These are phyloP conservation scores for Candida sanyaensis DNA, from an alignment of 1,139 yeast genomes.

Conservation along the genomic window DNA sequence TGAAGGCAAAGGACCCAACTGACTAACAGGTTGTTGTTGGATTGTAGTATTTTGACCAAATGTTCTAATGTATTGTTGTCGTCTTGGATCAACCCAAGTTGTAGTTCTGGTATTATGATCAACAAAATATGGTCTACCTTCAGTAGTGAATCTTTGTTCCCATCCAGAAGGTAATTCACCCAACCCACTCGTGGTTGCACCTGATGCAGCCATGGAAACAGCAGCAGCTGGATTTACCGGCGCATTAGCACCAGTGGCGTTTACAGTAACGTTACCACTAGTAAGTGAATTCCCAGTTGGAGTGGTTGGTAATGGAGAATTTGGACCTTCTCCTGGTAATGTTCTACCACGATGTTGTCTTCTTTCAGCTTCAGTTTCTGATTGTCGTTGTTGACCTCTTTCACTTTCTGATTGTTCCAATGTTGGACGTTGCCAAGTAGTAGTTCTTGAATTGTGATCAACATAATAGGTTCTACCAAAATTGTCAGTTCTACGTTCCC, in stretches of 20 bases:
- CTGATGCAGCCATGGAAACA: constrained; percentile 79
- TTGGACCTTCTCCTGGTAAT: constrained; percentile 71
- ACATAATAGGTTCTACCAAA: constrained; percentile 97
- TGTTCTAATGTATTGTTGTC: constrained; percentile 97
- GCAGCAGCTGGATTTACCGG: constrained; percentile 71
- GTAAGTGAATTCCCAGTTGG: constrained; percentile 30
- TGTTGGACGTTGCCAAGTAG: constrained; percentile 98
- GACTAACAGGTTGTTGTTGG: constrained; percentile 98
- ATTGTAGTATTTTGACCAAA: constrained; percentile 88
- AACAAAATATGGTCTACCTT: constrained; percentile 96
- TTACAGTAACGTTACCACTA: constrained; percentile 47
- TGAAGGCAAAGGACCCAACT: constrained; percentile 94
- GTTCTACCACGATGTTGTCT: constrained; percentile 91
- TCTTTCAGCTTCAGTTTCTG: constrained; percentile 81
- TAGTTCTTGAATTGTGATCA: constrained; percentile 95
- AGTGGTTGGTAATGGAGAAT: constrained; percentile 32
- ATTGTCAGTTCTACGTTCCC: constrained; percentile 98
- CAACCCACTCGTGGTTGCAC: constrained; percentile 91
- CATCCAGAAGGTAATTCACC: constrained; percentile 98
- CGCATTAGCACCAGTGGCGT: constrained; percentile 45
- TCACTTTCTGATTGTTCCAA: constrained; percentile 68
- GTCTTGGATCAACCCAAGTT: constrained; percentile 99
- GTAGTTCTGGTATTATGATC: constrained; percentile 98
- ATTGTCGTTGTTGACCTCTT: constrained; percentile 60
- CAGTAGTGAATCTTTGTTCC: constrained; percentile 98